Percentiles rank a stretch among this genome's conserved stretches.
Evolutionary conservation across 2,329 filamentous ascomycete species (phyloP).

Genomic region (Fusarium sp.): DNA sequence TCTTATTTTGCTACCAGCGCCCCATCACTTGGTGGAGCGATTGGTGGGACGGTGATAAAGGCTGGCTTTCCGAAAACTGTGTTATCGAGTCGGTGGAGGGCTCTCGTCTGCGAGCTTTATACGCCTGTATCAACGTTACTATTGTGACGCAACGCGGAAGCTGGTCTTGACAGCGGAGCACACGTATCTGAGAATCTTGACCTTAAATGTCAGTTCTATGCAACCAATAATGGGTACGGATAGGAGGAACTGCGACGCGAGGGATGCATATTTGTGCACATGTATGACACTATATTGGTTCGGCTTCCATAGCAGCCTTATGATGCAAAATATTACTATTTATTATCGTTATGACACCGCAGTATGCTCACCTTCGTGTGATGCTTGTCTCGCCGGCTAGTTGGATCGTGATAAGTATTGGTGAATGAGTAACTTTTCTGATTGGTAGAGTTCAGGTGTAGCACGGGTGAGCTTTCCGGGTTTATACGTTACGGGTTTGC

Average conservation of each 20-base stretch:
- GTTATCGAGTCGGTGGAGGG: constrained; percentile 14
- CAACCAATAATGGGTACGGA: constrained; percentile 18
- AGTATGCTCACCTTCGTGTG: background rate
- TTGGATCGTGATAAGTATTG: background rate
- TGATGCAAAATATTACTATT: constrained; percentile 8
- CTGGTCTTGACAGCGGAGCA: constrained; percentile 15
- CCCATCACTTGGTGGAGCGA: background rate
- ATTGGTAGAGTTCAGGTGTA: background rate
- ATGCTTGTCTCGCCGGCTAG: too few relatives aligned
- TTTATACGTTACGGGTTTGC: background rate
- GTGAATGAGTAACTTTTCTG: background rate
- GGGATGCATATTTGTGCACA: constrained; percentile 22
- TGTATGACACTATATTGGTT: constrained; percentile 20
- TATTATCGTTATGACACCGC: background rate
- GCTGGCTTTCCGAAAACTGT: constrained; percentile 21
- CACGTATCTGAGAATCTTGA: constrained; percentile 3
- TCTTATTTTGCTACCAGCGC: constrained; percentile 7
- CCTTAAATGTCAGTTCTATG: constrained; percentile 19
- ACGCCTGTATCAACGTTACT: constrained; percentile 43
- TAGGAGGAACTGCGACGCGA: constrained; percentile 3
- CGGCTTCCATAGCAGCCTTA: constrained; percentile 18
- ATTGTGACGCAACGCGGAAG: constrained; percentile 21
- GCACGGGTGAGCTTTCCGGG: background rate
- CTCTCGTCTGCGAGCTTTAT: constrained; percentile 11
- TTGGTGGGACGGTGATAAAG: background rate